Evolutionary conservation across 1,284 basidiomycete genomes (phyloP), one percentile per base, ranked within the genome.

Genomic region (Agroathelia rolfsii): DNA sequence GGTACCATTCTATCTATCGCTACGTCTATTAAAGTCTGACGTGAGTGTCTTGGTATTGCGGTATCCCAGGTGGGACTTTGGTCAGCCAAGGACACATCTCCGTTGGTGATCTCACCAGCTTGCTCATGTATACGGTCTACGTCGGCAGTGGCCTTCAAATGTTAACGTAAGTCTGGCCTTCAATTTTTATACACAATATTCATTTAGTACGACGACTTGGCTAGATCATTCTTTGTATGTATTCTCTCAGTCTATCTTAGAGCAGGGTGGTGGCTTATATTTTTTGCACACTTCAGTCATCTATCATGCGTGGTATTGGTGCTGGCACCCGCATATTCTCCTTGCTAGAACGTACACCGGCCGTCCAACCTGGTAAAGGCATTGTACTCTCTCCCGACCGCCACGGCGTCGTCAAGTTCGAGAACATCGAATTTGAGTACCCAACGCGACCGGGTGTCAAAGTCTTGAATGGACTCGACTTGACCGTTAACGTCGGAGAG

Each of bases 251-350:
- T 22, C 25, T 10, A 20, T 32, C 11, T 13, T 19, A 24, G 19
- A 6, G 5, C 29, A 11, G 15, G 18, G 11, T 22, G 12, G 4
- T 8, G 30, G 11, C 34, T 14, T 23, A 11, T 24, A 30, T 29
- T 18, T 26, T 10, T 18, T 25, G 15, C 24, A 40, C 6, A 28
- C 6, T 30, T 12, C 32, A 86, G 82, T 67, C 79, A 3, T 85
- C 82, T 14, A 80, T 87, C 36, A 87, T 87, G 83, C 78, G 83
- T 39, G 92, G 87, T 26, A 77, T 98, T 30, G 94, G 94, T 32
- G 94, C 95, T 0, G 90, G 90, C 6, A 72, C 76, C 1, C 81
- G 95, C 15, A 84, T 97, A 5, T 98, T 98, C 55, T 87, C 92
- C 45, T 72, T 98, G 5, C 67, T 98, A 12, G 90, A 94, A 47